Base-by-base conservation (phyloP, 202 grass and related monocot genomes). In the Musa balbisiana region DNA sequence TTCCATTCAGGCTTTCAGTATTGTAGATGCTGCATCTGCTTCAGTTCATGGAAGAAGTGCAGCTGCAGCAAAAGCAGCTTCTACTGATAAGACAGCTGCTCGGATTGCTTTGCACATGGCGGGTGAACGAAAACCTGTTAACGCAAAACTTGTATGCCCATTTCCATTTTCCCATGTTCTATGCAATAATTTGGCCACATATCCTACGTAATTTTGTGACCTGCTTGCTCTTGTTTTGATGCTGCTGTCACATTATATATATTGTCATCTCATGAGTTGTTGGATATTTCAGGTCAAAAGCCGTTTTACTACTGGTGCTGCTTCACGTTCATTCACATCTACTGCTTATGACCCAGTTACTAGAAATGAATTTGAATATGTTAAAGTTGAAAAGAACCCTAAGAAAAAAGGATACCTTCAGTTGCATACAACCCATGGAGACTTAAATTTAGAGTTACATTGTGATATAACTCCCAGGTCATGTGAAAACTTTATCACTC, bases 361-460 rank as follows among this genome's bases (percentile, higher is more conserved):
- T 8, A 83, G 82, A 87, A 97, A 97, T 64, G 88, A 97, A 69
- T 89, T 78, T 81, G 94, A 93, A 80, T 93, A 93, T 79, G 82
- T 97, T 73, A 97, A 91, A 79, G 84, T 91, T 74, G 93, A 97
- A 86, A 97, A 82, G 75, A 93, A 91, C 80, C 93, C 90, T 22
- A 93, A 97, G 85, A 97, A 93, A 83, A 97, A 97, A 87, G 93
- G 93, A 79, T 97, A 97, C 62, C 73, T 91, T 82, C 93, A 97
- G 55, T 76, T 97, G 74, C 90, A 97, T 83, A 97, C 93, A 53
- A 93, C 90, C 25, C 93, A 97, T 77, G 90, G 90, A 72, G 93
- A 97, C 73, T 85, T 97, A 79, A 97, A 97, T 82, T 51, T 97
- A 71, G 93, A 97, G 84, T 84, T 97, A 75, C 93, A 97, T 79